These are phyloP conservation scores for Dactylella cylindrospora DNA, from an alignment of 2,329 filamentous ascomycete species.

Conservation along the genomic window DNA sequence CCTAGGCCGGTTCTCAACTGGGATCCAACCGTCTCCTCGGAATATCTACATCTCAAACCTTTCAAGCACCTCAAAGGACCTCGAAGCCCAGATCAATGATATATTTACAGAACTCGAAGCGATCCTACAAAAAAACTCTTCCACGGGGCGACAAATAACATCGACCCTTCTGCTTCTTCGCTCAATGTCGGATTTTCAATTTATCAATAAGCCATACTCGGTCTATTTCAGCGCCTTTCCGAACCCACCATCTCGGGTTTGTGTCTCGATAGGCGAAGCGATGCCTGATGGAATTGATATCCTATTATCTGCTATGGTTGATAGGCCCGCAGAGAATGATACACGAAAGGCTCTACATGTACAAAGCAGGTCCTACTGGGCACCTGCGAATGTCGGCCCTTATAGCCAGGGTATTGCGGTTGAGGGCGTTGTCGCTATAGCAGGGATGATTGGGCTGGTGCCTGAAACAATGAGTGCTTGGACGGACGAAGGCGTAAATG, in stretches of 20 bases:
- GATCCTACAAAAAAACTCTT: constrained; percentile 52
- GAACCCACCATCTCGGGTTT: constrained; percentile 82
- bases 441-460: constrained; percentile 87
- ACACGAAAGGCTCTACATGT: constrained; percentile 73
- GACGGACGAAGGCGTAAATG: constrained; percentile 54
- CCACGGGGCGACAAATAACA: constrained; percentile 38
- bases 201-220: constrained; percentile 74
- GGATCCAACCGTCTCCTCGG: constrained; percentile 13
- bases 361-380: constrained; percentile 93
- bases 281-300: constrained; percentile 64
- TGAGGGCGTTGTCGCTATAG: constrained; percentile 64
- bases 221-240: constrained; percentile 68
- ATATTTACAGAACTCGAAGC: constrained; percentile 21
- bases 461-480: constrained; percentile 70
- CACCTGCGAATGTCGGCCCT: constrained; percentile 93
- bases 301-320: constrained; percentile 61
- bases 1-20: constrained; percentile 11
- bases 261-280: constrained; percentile 71
- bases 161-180: constrained; percentile 64
- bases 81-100: constrained; percentile 12
- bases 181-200: constrained; percentile 74
- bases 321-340: constrained; percentile 50
- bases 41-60: constrained; percentile 26
- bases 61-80: not conserved
- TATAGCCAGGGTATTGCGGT: constrained; percentile 80